Percentiles rank a stretch among this genome's conserved stretches.
Evolutionary conservation across 2,329 filamentous ascomycete species (phyloP).

Genomic region (Cladophialophora psammophila): DNA sequence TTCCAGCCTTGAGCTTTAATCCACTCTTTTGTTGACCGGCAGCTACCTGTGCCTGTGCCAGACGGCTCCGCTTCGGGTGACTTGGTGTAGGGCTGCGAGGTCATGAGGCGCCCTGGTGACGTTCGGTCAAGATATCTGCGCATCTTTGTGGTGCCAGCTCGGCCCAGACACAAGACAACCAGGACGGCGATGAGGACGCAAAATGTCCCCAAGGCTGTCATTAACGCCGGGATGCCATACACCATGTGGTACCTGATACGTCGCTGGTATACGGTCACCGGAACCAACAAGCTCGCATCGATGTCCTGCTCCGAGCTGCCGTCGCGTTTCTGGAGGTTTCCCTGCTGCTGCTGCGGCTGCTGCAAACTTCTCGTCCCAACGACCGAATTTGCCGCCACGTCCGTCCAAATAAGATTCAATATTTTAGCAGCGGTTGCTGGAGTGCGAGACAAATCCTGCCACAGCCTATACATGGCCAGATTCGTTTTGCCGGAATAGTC

Average conservation of each 20-base stretch:
- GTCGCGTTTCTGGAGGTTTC: slow-evolving; percentile 16
- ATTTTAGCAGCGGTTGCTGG: slow-evolving; percentile 45
- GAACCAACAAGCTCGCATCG: slow-evolving; percentile 24
- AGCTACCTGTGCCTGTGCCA: neutral
- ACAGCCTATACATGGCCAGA: slow-evolving; percentile 49
- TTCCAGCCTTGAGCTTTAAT: neutral
- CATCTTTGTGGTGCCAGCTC: slow-evolving; percentile 6
- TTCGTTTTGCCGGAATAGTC: slow-evolving; percentile 45
- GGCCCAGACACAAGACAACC: slow-evolving; percentile 46
- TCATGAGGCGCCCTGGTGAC: slow-evolving; percentile 6
- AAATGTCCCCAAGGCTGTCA: slow-evolving; percentile 49
- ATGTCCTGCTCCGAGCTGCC: slow-evolving; percentile 5
- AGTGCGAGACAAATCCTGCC: slow-evolving; percentile 48
- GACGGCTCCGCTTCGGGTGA: neutral
- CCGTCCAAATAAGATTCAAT: slow-evolving; percentile 56
- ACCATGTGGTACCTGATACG: slow-evolving; percentile 44
- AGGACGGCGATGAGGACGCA: slow-evolving; percentile 47
- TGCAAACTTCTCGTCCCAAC: slow-evolving; percentile 43
- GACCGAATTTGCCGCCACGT: slow-evolving; percentile 51
- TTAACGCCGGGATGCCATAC: slow-evolving; percentile 46
- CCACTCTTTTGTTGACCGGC: slow-evolving; percentile 4
- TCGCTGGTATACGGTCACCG: slow-evolving; percentile 41
- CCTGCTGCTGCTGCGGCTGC: slow-evolving; percentile 16
- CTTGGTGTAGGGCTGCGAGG: neutral
- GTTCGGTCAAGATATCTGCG: slow-evolving; percentile 13